Evolutionary conservation across 2,329 filamentous ascomycete genomes (phyloP).

Genomic region (Colletotrichum ledebouriae): DNA sequence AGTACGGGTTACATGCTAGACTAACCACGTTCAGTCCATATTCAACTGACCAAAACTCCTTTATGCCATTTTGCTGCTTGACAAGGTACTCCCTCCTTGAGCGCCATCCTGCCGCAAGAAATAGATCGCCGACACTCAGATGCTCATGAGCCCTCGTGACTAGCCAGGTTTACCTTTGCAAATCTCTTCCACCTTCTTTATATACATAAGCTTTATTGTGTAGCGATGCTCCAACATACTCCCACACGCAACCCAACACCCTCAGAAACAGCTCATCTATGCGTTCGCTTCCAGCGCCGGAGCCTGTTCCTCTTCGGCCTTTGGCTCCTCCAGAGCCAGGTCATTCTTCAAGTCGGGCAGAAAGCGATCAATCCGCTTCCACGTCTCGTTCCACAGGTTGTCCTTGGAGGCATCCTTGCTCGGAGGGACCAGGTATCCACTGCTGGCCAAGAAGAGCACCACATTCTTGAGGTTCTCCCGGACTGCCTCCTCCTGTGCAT

Average conservation of each 20-base stretch:
- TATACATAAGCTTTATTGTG: background rate
- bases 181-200: background rate
- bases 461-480: conserved; percentile 97
- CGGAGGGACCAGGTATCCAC: conserved; percentile 84
- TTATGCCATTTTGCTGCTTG: no score
- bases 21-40: no score
- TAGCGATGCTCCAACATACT: background rate
- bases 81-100: no score
- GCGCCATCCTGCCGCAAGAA: no score
- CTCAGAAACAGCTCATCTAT: background rate
- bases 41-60: no score
- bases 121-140: no score
- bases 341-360: conserved; percentile 71
- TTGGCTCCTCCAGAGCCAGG: conserved; percentile 64
- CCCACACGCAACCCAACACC: background rate
- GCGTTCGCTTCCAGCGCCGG: conserved; percentile 1
- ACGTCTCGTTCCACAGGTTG: conserved; percentile 72
- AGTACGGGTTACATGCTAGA: no score
- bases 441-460: conserved; percentile 92
- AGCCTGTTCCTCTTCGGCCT: background rate
- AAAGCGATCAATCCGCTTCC: conserved; percentile 76
- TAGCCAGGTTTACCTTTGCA: no score
- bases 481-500: conserved; percentile 87
- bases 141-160: no score
- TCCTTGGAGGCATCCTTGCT: conserved; percentile 66